phyloP scores from a whole-genome alignment of 1,284 basidiomycete genomes.

The Quambalaria eucalypti region DNA sequence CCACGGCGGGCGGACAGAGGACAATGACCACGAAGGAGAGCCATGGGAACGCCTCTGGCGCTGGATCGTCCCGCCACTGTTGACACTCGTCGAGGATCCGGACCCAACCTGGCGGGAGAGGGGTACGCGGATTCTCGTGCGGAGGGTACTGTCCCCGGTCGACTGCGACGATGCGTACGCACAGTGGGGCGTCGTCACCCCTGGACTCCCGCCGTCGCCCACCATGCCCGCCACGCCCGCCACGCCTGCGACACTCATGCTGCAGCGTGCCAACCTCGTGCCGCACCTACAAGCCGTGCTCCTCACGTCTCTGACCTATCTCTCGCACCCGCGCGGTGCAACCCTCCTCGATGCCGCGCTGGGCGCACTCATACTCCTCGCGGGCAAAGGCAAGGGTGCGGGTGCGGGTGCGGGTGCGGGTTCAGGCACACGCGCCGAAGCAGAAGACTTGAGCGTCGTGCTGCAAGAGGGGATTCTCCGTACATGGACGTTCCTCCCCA shows the following conservation, averaged over 20 bases:
- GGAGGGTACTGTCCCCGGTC: neutral
- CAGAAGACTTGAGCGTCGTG: neutral
- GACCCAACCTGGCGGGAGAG: neutral
- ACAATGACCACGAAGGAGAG: neutral
- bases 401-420: too few species aligned
- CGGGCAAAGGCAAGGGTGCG: neutral
- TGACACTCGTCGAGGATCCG: neutral
- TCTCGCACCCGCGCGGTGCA: neutral
- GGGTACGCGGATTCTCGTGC: neutral
- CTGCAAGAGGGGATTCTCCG: conserved; percentile 1
- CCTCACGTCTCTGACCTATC: neutral
- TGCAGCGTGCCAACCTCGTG: neutral
- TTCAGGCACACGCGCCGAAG: neutral
- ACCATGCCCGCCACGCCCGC: neutral
- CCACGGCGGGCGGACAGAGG: neutral
- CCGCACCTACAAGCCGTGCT: neutral
- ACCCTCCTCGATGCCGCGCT: neutral
- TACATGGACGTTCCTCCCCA: neutral
- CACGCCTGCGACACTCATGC: too few species aligned
- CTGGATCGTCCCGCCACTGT: neutral
- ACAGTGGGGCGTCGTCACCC: neutral
- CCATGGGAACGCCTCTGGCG: neutral
- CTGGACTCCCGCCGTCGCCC: too few species aligned
- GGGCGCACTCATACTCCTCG: neutral
- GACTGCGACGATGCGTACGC: neutral